Evolutionary conservation across 257 asterid genomes (phyloP).

Genomic region (Coffea canephora): DNA sequence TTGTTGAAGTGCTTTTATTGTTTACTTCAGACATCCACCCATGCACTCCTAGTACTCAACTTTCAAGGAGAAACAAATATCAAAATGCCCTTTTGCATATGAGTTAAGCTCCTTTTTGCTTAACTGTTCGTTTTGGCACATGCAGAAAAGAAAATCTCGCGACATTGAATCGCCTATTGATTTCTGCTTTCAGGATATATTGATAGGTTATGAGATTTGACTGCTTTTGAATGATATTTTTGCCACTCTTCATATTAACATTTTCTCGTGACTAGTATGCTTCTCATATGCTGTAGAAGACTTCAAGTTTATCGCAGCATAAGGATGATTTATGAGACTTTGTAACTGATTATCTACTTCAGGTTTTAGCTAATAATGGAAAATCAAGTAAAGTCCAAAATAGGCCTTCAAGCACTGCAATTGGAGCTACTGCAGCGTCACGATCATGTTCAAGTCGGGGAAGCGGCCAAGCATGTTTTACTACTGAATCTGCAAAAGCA

Average conservation of each 20-base stretch:
- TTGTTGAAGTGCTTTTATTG: background rate
- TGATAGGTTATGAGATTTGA: background rate
- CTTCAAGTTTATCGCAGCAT: background rate
- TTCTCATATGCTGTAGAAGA: background rate
- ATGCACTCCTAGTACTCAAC: background rate
- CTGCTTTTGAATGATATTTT: background rate
- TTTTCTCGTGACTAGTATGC: background rate
- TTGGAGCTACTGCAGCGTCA: conserved; percentile 22
- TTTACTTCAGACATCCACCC: background rate
- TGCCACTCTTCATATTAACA: background rate
- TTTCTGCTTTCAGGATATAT: background rate
- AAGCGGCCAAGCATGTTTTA: conserved; percentile 11
- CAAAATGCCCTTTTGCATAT: background rate
- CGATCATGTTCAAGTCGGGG: conserved; percentile 19
- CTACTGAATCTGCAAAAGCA: conserved; percentile 11
- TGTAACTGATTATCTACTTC: conserved; percentile 2
- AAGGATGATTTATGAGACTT: background rate
- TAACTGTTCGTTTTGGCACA: background rate
- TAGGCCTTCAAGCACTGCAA: conserved; percentile 26
- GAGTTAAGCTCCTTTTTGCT: background rate
- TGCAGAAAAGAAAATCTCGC: background rate
- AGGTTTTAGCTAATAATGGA: conserved; percentile 33
- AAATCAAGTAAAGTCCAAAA: conserved; percentile 33
- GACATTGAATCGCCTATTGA: background rate
- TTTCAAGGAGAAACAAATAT: background rate